Base-by-base conservation (phyloP, 192 early-diverging fungal genomes). In the Linnemannia hyalina region DNA sequence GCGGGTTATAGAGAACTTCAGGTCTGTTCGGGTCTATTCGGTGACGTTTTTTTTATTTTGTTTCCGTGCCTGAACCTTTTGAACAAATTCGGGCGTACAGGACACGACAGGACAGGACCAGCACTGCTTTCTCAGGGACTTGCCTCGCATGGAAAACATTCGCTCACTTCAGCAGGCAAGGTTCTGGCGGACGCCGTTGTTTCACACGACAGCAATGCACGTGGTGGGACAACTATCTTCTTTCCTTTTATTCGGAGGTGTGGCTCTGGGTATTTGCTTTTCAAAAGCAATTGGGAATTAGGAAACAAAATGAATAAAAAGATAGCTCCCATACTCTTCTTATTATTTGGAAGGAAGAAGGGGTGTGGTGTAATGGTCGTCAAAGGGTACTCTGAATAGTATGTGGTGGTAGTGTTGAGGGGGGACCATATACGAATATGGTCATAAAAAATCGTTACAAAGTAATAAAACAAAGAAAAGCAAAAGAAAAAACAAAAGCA, bases 371-470 rank as follows among this genome's bases (percentile, higher is more conserved):
- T 32, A 65, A 26, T 32, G 60, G 60, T 65, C 60, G 60, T 29
- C 60, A 65, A 13, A 42, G 36, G 38, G 69, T 22, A 20, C 38
- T 20, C 29, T 65, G 60, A 65, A 32, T 65, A 32, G 60, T 65
- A 32, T 40, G 29, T 65, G 60, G 29, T 26, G n/a, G 29, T 22
- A 26, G 44, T 23, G 41, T 47, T 29, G 41, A 6, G 46, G 42
- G 71, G 26, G 26, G 71, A 46, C 42, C 71, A 23, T 32, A 10
- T 77, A 47, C 38, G 41, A 47, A 11, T 22, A 52, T 32, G 16
- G 74, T 77, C 69, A 63, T 70, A 54, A 72, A 77, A 38, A 38
- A 74, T 52, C 29, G 23, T 55, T 69, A 44, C 18, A 77, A 72
- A 68, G 6, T 46, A 44, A 29, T 22, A 40, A 60, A 23, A 38